phyloP scores from a whole-genome alignment of 2,329 filamentous ascomycete genomes.

The Apiospora rasikravindrae region DNA sequence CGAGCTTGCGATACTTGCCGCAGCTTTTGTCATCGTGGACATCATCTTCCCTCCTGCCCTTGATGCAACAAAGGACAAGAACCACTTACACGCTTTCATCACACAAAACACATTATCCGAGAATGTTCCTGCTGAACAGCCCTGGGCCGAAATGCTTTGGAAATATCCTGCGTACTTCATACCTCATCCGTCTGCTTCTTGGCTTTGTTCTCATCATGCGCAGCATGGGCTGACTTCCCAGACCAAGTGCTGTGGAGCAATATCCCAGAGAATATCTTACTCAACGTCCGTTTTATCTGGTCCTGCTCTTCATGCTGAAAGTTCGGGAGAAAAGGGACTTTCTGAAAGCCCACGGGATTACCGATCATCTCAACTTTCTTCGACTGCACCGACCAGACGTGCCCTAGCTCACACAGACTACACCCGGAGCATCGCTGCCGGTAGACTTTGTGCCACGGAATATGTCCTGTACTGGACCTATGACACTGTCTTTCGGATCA shows the following conservation, averaged over 20 bases:
- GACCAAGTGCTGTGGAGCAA: slow-evolving; percentile 29
- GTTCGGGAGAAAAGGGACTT: slow-evolving; percentile 19
- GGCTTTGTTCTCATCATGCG: too few relatives aligned
- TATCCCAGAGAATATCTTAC: slow-evolving; percentile 28
- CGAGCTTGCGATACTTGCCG: slow-evolving; percentile 28
- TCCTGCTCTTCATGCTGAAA: slow-evolving; percentile 24
- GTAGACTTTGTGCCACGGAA: slow-evolving; percentile 28
- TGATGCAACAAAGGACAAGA: slow-evolving; percentile 28
- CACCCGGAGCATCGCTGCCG: slow-evolving; percentile 27
- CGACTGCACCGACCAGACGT: slow-evolving; percentile 22
- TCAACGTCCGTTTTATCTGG: slow-evolving; percentile 25
- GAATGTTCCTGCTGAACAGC: slow-evolving; percentile 28
- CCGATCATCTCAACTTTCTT: slow-evolving; percentile 22
- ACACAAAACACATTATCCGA: slow-evolving; percentile 29
- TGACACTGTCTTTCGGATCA: slow-evolving; percentile 23
- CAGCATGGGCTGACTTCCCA: slow-evolving; percentile 29
- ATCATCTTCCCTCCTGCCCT: not conserved
- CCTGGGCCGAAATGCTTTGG: slow-evolving; percentile 28
- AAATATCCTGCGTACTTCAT: slow-evolving; percentile 30
- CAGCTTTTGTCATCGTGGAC: slow-evolving; percentile 30
- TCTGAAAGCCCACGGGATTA: slow-evolving; percentile 26
- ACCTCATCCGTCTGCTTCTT: not conserved
- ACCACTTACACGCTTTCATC: slow-evolving; percentile 29
- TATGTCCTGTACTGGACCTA: slow-evolving; percentile 28
- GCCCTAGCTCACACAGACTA: slow-evolving; percentile 27